A percentile compares a stretch with the other conserved stretches of the same genome.
phyloP scores from a whole-genome alignment of 2,329 filamentous ascomycete genomes.

The Ophioceras dolichostomum region DNA sequence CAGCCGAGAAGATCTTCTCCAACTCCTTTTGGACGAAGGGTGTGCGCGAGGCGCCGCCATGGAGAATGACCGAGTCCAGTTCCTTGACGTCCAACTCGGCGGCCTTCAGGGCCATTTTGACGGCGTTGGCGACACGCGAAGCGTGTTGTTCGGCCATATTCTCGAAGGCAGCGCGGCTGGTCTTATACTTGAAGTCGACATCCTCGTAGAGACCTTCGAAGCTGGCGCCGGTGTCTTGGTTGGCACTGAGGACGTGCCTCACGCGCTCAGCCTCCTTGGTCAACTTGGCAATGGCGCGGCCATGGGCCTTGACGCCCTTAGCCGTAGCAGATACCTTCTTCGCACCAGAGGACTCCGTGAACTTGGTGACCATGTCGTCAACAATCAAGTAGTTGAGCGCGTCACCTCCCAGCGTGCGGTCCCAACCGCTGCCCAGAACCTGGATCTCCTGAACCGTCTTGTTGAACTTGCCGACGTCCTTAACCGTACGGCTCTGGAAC shows the following conservation, averaged over 20 bases:
- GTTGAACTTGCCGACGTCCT: conserved; percentile 86
- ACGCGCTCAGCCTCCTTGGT: conserved; percentile 82
- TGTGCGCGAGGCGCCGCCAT: conserved; percentile 80
- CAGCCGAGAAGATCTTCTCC: conserved; percentile 56
- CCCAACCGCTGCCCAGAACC: conserved; percentile 78
- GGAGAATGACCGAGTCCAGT: conserved; percentile 82
- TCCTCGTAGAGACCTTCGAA: conserved; percentile 91
- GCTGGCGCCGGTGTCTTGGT: conserved; percentile 64
- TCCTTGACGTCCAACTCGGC: conserved; percentile 64
- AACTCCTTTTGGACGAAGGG: conserved; percentile 89
- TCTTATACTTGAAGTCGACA: conserved; percentile 85
- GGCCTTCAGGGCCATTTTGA: conserved; percentile 61
- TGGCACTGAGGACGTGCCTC: conserved; percentile 86
- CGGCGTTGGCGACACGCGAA: conserved; percentile 53
- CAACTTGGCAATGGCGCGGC: conserved; percentile 79
- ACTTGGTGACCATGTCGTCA: conserved; percentile 75
- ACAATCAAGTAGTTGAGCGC: conserved; percentile 78
- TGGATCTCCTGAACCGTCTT: conserved; percentile 96
- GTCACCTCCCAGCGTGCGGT: conserved; percentile 81
- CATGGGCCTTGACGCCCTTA: conserved; percentile 58
- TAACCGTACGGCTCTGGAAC: conserved; percentile 81
- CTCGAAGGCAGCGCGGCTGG: conserved; percentile 72
- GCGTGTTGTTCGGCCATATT: conserved; percentile 57
- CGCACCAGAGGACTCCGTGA: conserved; percentile 57
- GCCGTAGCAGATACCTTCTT: conserved; percentile 51